These are phyloP conservation scores for Solanum hybrid DNA, from an alignment of 305 asterid genomes.

Conservation along the genomic window DNA sequence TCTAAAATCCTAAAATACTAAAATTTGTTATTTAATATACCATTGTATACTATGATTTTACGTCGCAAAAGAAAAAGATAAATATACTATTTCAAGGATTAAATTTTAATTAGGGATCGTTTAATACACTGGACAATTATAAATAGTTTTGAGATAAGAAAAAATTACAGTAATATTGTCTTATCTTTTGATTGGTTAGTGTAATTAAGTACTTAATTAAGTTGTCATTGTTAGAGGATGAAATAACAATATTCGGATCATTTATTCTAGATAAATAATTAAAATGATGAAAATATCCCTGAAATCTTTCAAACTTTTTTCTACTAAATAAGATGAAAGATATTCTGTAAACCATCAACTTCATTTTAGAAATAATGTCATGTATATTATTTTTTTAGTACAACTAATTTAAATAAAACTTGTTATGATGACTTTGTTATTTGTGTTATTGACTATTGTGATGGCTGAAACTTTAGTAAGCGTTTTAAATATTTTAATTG, in stretches of 20 bases:
- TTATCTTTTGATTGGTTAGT: not conserved
- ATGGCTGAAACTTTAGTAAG: not conserved
- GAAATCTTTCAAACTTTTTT: not conserved
- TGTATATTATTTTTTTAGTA: not conserved
- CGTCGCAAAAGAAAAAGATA: not conserved
- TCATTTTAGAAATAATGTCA: not conserved
- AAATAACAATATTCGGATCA: too few species aligned
- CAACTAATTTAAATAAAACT: not conserved
- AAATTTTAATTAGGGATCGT: not conserved
- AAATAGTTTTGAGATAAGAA: not conserved
- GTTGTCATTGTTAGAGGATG: not conserved
- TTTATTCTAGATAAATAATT: not conserved
- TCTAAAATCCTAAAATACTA: not conserved
- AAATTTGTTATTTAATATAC: not conserved
- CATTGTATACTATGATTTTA: not conserved
- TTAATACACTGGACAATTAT: not conserved
- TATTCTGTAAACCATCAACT: not conserved
- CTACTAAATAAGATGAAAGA: not conserved
- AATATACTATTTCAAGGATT: not conserved
- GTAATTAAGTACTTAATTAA: not conserved
- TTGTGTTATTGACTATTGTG: not conserved
- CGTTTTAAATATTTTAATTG: not conserved
- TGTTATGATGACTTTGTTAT: not conserved
- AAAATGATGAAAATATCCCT: rapidly evolving
- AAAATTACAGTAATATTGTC: not conserved